Percentiles rank a stretch among this genome's conserved stretches.
These are phyloP conservation scores for Backusella liffmaniae DNA, from an alignment of 192 early-diverging fungal species.

Conservation along the genomic window DNA sequence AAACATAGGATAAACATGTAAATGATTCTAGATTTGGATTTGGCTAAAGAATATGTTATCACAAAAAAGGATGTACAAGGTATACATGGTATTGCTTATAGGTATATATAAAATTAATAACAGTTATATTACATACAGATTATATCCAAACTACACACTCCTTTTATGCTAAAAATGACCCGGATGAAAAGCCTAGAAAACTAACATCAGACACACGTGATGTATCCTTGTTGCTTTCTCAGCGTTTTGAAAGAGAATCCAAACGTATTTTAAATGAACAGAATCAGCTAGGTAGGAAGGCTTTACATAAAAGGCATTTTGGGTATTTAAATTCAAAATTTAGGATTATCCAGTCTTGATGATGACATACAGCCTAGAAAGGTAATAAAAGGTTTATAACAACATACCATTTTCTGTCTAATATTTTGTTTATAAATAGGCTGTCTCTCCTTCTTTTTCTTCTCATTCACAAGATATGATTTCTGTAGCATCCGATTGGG, in stretches of 20 bases:
- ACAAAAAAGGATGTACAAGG: constrained; percentile 5
- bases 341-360: not conserved
- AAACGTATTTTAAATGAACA: not conserved
- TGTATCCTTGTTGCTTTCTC: not conserved
- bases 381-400: not conserved
- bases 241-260: not conserved
- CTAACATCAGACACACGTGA: constrained; percentile 1
- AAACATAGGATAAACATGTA: not conserved
- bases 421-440: not conserved
- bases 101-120: not conserved
- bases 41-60: not conserved
- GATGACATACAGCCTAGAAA: not conserved
- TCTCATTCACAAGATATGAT: constrained; percentile 2
- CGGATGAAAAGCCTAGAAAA: not conserved
- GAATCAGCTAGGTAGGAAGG: not conserved
- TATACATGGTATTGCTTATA: not conserved
- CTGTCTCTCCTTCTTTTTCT: not conserved
- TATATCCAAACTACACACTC: constrained; percentile 8
- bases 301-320: not conserved
- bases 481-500: not conserved
- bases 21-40: not conserved
- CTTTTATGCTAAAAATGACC: constrained; percentile 10
- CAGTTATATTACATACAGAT: not conserved
- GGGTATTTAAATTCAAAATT: not conserved
- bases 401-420: not conserved